Evolutionary conservation across 164 flowering plant species (phyloP).

Genomic region (Berberis thunbergii): DNA sequence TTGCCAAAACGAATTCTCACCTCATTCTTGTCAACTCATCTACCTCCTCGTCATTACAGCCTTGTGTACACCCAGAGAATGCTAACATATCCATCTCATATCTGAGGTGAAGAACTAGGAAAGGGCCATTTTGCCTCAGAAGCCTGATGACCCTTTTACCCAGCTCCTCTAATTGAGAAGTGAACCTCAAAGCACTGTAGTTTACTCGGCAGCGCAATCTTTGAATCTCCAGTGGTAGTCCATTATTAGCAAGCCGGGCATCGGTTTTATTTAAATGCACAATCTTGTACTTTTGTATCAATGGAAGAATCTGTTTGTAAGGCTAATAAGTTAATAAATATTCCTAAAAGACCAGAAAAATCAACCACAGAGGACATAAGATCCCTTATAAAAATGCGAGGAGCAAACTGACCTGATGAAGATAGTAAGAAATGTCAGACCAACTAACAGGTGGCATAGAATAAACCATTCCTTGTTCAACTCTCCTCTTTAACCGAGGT

Average conservation of each 20-base stretch:
- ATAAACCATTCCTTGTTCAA: constrained; percentile 39
- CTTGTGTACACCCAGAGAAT: constrained; percentile 86
- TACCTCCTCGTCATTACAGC: constrained; percentile 59
- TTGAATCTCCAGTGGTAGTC: constrained; percentile 59
- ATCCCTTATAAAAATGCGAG: neutral
- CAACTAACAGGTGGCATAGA: constrained; percentile 82
- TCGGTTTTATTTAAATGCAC: constrained; percentile 76
- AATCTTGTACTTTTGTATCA: constrained; percentile 62
- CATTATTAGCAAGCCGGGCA: constrained; percentile 78
- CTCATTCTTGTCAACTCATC: constrained; percentile 84
- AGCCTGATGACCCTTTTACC: constrained; percentile 59
- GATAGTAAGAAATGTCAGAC: constrained; percentile 76
- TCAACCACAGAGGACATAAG: neutral
- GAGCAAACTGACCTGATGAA: constrained; percentile 37
- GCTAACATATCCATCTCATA: constrained; percentile 97
- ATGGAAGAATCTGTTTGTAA: constrained; percentile 62
- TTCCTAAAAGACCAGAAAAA: neutral
- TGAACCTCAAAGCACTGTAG: constrained; percentile 57
- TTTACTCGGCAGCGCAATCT: constrained; percentile 81
- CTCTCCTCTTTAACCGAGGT: constrained; percentile 55
- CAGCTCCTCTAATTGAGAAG: constrained; percentile 74
- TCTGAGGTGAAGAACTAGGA: constrained; percentile 82
- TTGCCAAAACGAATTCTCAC: constrained; percentile 19
- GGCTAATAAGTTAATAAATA: neutral
- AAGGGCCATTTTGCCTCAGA: constrained; percentile 62